A percentile compares a stretch with the other conserved stretches of the same genome.
Evolutionary conservation across 176 grass and related monocot genomes (phyloP).

Genomic region (Triticum timopheevii): DNA sequence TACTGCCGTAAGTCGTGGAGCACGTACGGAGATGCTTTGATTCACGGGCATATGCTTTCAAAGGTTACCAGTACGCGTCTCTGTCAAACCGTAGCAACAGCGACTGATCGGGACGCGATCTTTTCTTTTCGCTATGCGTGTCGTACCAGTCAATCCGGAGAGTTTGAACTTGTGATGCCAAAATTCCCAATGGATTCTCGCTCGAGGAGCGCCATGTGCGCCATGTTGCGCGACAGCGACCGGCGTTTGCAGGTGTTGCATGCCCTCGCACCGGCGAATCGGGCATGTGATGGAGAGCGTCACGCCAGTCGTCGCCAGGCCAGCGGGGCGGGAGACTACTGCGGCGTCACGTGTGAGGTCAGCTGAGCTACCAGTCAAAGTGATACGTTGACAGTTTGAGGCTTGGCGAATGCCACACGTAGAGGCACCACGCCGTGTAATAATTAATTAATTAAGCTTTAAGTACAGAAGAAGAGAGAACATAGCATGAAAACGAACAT

Average conservation of each 20-base stretch:
- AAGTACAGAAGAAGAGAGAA: no score
- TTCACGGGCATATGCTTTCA: neutral
- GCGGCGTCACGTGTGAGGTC: conserved; percentile 6
- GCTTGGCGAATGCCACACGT: neutral
- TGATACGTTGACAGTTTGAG: conserved; percentile 37
- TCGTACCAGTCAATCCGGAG: neutral
- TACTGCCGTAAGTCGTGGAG: neutral
- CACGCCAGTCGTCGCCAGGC: neutral
- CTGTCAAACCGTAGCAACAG: neutral
- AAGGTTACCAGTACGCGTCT: neutral
- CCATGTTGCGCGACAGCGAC: neutral
- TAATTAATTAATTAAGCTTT: no score
- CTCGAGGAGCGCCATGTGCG: neutral
- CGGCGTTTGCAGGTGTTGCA: neutral
- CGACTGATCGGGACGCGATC: neutral
- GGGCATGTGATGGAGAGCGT: neutral
- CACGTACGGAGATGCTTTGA: neutral
- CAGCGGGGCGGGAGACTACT: neutral
- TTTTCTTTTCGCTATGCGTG: neutral
- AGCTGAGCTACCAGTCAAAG: neutral
- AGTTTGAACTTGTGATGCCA: neutral
- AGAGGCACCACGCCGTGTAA: neutral
- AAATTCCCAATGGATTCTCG: neutral
- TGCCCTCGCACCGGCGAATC: neutral
- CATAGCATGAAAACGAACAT: no score